Evolutionary conservation across 176 grass and related monocot genomes (phyloP), one percentile per base, ranked within the genome.

Genomic region (Lolium rigidum): DNA sequence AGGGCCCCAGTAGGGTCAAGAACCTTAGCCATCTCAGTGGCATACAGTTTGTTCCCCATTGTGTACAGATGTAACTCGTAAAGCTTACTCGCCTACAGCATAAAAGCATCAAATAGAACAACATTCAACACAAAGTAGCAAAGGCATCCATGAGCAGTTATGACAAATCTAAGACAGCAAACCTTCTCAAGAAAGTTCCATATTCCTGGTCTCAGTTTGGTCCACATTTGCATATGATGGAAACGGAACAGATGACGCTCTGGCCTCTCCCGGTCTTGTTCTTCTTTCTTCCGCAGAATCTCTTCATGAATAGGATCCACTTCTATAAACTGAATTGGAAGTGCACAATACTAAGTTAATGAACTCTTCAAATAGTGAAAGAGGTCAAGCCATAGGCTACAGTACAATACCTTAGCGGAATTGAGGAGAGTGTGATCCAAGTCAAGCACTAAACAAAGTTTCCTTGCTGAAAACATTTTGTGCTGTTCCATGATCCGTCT

Each of bases 111-210:
- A 86, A 52, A 84, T 44, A 92, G 38, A 37, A 75, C 48, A 90
- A 59, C 62, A 51, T 60, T 51, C 43, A 90, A 73, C 13, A 51
- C 0, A 1, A 14, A 68, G 13, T 62, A 55, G 61, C 13, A 77
- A 76, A 85, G 12, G 51, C 15, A 79, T 17, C 65, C 15, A 77
- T 77, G 7, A 4, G 47, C 37, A 76, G 55, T 58, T 21, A 14
- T 57, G 44, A 66, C 44, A 70, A n/a, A 65, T 21, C 14, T 52
- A 81, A 66, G 4, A 58, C 37, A 83, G 72, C 70, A 80, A 90
- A 99, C 97, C 97, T 96, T 94, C 51, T 96, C 90, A 25, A 99
- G 87, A 85, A 99, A 99, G 86, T 94, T 99, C 97, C 97, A 99
- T 50, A 99, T 96, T 81, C 97, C 97, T 43, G 97, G 94, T 59